Evolutionary conservation across 2,329 filamentous ascomycete genomes (phyloP), one percentile per base, ranked within the genome.

Genomic region (Hymenoscyphus infarciens): DNA sequence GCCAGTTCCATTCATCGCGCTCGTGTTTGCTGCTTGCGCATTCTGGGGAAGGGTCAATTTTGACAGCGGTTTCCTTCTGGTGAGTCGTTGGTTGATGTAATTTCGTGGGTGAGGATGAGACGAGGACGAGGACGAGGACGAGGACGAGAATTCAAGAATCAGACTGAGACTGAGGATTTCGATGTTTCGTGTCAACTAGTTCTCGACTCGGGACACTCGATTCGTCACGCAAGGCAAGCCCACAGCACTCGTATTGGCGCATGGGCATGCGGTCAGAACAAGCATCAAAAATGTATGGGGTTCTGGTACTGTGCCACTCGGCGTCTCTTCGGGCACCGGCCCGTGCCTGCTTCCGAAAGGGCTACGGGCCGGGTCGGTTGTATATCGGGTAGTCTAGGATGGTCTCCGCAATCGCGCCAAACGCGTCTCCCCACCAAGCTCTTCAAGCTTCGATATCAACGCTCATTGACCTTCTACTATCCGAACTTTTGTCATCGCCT

Each of bases 1-100:
- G 52, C 61, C 56, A 35, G 63, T 69, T 69, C 64, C 68, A 63
- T 71, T 71, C 72, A 74, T 74, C 63, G 67, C 63, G 63, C 49
- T 63, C 49, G 57, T 64, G 31, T 63, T 31, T 59, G 38, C 39
- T 62, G 61, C 66, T 65, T 63, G 66, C 59, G 65, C 70, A 73
- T 72, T 61, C 68, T 72, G 64, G 64, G 55, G 27, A 22, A 49
- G 42, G 42, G n/a, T 49, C n/a, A 25, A 22, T 22, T 49, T 49
- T 49, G 42, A 49, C 8, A 22, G n/a, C n/a, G 42, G 16, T 42
- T n/a, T 42, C 8, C n/a, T 5, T 42, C n/a, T 10, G 39, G 39
- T n/a, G 16, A 16, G n/a, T 3, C 6, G 10, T 10, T 19, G 42
- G 42, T 11, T 13, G n/a, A 8, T 49, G 7, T 8, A 22, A 22